Evolutionary conservation across 768 basidiomycete species (phyloP).

Genomic region (Mycena chlorophos): DNA sequence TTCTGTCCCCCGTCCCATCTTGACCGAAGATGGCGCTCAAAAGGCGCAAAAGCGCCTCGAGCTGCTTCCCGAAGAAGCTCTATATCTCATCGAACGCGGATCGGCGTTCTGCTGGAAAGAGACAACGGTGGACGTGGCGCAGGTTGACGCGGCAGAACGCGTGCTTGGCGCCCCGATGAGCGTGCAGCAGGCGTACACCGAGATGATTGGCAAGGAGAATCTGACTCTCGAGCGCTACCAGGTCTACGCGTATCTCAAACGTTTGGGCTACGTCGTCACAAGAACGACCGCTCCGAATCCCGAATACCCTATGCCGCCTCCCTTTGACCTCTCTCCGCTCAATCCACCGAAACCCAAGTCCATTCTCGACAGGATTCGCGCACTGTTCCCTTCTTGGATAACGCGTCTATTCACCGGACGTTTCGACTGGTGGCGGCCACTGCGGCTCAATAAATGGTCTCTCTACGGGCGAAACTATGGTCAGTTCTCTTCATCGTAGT

Average conservation of each 20-base stretch:
- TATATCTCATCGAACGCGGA: constrained; percentile 92
- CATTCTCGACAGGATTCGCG: constrained; percentile 36
- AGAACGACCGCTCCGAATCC: constrained; percentile 64
- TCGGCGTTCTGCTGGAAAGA: constrained; percentile 82
- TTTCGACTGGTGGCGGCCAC: constrained; percentile 68
- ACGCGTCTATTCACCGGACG: constrained; percentile 33
- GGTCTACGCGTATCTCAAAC: constrained; percentile 90
- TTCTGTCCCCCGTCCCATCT: constrained; percentile 56
- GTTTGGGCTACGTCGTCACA: constrained; percentile 87
- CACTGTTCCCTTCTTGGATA: constrained; percentile 35
- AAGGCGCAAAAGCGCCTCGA: constrained; percentile 71
- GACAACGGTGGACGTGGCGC: constrained; percentile 30
- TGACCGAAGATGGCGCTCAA: constrained; percentile 33
- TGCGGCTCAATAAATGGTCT: constrained; percentile 50
- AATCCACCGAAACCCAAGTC: constrained; percentile 24
- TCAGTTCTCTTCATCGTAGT: constrained; percentile 30
- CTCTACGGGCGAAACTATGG: constrained; percentile 53
- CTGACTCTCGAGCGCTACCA: constrained; percentile 87
- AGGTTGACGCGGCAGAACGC: constrained; percentile 36
- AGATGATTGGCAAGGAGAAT: constrained; percentile 79
- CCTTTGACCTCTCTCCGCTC: constrained; percentile 25
- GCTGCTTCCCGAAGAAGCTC: constrained; percentile 90
- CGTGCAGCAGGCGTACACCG: constrained; percentile 85
- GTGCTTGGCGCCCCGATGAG: constrained; percentile 76
- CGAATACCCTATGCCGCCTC: constrained; percentile 52